These are phyloP conservation scores for Tagetes patula DNA, from an alignment of 129 eudicot genomes.

Conservation along the genomic window DNA sequence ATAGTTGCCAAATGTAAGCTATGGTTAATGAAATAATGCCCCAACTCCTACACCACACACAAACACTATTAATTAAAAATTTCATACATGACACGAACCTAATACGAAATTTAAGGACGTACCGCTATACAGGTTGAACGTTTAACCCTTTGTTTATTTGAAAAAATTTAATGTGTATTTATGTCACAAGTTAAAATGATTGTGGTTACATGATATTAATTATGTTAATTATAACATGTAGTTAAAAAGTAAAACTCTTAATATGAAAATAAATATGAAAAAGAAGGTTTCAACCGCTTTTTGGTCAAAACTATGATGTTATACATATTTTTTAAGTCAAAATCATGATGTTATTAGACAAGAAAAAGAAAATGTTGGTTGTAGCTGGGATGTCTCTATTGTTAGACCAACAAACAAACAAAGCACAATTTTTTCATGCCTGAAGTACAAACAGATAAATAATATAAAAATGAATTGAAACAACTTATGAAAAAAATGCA, in stretches of 20 bases:
- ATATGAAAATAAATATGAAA: background rate
- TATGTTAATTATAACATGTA: background rate
- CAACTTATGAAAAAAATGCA: too few species aligned
- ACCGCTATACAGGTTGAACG: too few species aligned
- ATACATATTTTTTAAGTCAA: constrained; percentile 23
- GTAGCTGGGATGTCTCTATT: constrained; percentile 8
- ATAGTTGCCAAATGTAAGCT: constrained; percentile 89
- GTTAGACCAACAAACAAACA: too few species aligned
- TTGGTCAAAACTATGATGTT: constrained; percentile 9
- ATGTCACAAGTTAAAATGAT: too few species aligned
- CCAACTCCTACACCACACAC: constrained; percentile 68
- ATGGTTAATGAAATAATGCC: constrained; percentile 78
- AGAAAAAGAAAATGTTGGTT: constrained; percentile 10
- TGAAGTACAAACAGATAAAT: background rate
- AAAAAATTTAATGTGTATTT: too few species aligned
- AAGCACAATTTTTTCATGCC: background rate
- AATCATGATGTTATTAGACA: constrained; percentile 30
- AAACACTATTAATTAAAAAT: background rate
- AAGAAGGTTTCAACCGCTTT: background rate
- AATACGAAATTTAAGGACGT: too few species aligned
- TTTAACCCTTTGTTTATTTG: too few species aligned
- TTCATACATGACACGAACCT: too few species aligned
- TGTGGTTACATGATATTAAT: too few species aligned
- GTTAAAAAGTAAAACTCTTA: background rate
- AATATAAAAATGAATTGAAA: too few species aligned